Percentiles rank a stretch among this genome's conserved stretches.
Evolutionary conservation across 163 green algal genomes (phyloP).

Genomic region (Scenedesmus sp.): DNA sequence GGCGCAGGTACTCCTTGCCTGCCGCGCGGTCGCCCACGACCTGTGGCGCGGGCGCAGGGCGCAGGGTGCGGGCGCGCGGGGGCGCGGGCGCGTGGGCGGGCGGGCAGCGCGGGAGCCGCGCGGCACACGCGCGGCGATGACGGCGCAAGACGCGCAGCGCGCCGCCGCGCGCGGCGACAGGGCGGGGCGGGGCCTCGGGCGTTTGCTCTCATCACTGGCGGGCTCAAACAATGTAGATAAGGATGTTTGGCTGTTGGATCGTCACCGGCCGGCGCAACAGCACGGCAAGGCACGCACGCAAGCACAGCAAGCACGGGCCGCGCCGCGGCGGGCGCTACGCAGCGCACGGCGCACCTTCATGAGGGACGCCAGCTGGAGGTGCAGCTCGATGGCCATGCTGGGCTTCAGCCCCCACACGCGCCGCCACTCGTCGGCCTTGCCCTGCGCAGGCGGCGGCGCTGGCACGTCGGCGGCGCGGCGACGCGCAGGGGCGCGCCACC

Average conservation of each 20-base stretch:
- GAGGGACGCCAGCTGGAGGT: constrained; percentile 38
- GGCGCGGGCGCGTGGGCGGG: no score
- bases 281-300: not conserved
- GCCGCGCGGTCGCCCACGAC: constrained; percentile 43
- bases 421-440: constrained; percentile 42
- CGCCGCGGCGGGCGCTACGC: not conserved
- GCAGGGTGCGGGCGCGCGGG: no score
- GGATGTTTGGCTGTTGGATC: constrained; percentile 49
- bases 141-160: no score
- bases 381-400: constrained; percentile 34
- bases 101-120: no score
- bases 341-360: constrained; percentile 29
- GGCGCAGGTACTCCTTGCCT: constrained; percentile 51
- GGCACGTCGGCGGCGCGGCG: no score
- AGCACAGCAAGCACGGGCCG: not conserved
- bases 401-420: constrained; percentile 30
- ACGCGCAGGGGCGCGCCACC: no score
- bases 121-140: no score
- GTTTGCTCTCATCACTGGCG: constrained; percentile 20
- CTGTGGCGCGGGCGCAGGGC: no score
- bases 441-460: no score
- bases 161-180: no score
- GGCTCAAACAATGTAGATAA: constrained; percentile 74
- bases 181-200: constrained; percentile 56
- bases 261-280: constrained; percentile 31